These are phyloP conservation scores for Candida suzukii DNA, from an alignment of 805 yeast genomes.

Conservation along the genomic window DNA sequence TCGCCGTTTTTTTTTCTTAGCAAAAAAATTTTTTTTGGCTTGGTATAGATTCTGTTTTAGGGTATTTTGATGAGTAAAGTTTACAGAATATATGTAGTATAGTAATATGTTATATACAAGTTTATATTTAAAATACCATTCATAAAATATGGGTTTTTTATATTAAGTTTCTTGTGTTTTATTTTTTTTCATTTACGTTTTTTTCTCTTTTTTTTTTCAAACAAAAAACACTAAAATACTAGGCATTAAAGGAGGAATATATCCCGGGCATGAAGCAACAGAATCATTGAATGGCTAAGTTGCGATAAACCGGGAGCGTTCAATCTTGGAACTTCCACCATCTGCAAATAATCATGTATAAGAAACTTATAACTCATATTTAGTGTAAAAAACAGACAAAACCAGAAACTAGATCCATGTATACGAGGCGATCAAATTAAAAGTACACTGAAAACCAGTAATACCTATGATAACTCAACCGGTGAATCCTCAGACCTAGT, in stretches of 20 bases:
- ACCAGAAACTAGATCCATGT: background rate
- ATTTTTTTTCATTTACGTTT: too few relatives aligned
- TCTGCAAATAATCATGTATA: background rate
- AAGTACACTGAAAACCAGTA: background rate
- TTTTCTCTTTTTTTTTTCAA: too few relatives aligned
- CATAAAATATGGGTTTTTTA: too few relatives aligned
- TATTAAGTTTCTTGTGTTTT: too few relatives aligned
- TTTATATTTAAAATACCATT: too few relatives aligned
- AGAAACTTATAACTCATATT: background rate
- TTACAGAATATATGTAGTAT: too few relatives aligned
- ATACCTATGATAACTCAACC: background rate
- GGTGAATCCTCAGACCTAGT: background rate
- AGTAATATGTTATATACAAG: too few relatives aligned
- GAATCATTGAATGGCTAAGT: conserved; percentile 10
- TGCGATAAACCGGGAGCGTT: conserved; percentile 21
- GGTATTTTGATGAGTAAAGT: too few relatives aligned
- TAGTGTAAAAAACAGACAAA: background rate
- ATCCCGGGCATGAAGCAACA: conserved; percentile 26
- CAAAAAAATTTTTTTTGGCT: too few relatives aligned
- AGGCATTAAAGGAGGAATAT: conserved; percentile 5
- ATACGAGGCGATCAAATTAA: background rate
- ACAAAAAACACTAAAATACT: background rate
- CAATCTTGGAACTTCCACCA: conserved; percentile 11
- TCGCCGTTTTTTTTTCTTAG: too few relatives aligned
- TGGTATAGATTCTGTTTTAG: too few relatives aligned